phyloP scores from a whole-genome alignment of 2,329 filamentous ascomycete species.

The Penicillium sp. region DNA sequence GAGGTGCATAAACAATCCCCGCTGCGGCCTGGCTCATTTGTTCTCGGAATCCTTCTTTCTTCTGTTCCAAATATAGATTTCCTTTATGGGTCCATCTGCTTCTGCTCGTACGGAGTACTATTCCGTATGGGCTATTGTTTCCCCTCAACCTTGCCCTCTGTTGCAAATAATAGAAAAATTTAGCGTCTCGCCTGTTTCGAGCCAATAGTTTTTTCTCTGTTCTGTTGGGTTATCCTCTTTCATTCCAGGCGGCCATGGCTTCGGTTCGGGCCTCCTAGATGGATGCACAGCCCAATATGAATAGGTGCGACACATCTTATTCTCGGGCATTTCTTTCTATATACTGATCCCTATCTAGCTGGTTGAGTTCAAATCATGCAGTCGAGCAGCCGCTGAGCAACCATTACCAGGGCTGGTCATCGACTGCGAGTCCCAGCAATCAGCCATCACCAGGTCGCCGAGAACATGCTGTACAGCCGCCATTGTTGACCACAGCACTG shows the following conservation, averaged over 20 bases:
- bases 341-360: slow-evolving; percentile 27
- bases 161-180: slow-evolving; percentile 27
- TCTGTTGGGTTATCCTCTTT: slow-evolving; percentile 12
- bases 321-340: neutral
- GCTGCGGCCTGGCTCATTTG: slow-evolving; percentile 14
- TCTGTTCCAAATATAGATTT: slow-evolving; percentile 23
- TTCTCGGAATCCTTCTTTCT: slow-evolving; percentile 9
- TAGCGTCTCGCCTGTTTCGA: slow-evolving; percentile 14
- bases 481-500: slow-evolving; percentile 36
- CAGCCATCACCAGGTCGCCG: slow-evolving; percentile 34
- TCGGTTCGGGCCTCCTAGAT: slow-evolving; percentile 22
- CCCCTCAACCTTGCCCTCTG: slow-evolving; percentile 16
- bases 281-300: slow-evolving; percentile 28
- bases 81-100: neutral
- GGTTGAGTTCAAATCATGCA: slow-evolving; percentile 27
- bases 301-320: slow-evolving; percentile 26
- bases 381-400: slow-evolving; percentile 27
- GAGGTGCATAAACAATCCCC: slow-evolving; percentile 22
- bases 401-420: slow-evolving; percentile 27
- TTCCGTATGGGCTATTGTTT: slow-evolving; percentile 9
- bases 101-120: slow-evolving; percentile 12
- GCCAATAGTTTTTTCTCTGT: slow-evolving; percentile 11
- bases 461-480: slow-evolving; percentile 37
- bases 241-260: slow-evolving; percentile 24
- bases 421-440: slow-evolving; percentile 24